These are phyloP conservation scores for Cladosporium sphaerospermum DNA, from an alignment of 2,329 filamentous ascomycete species.

Conservation along the genomic window DNA sequence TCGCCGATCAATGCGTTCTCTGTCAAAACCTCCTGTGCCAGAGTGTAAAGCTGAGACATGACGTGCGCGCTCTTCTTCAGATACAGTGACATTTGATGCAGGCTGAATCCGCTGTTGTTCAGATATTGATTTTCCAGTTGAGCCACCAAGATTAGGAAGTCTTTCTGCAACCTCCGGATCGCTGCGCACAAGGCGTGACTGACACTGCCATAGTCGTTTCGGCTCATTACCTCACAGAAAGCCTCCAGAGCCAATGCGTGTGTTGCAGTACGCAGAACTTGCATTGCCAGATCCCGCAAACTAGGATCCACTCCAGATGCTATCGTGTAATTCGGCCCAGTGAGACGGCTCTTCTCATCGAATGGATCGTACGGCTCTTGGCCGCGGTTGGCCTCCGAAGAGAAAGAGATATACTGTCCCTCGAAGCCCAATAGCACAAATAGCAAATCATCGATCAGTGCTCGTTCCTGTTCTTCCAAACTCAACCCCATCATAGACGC, in stretches of 20 bases:
- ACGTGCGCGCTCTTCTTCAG: conserved; percentile 86
- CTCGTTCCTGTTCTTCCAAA: conserved; percentile 76
- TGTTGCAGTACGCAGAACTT: conserved; percentile 89
- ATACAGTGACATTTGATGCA: conserved; percentile 89
- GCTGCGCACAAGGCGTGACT: conserved; percentile 96
- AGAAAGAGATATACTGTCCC: conserved; percentile 91
- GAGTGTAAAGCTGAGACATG: conserved; percentile 79
- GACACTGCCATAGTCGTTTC: conserved; percentile 86
- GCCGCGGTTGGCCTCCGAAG: conserved; percentile 20
- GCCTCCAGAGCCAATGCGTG: conserved; percentile 87
- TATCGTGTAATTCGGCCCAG: conserved; percentile 75
- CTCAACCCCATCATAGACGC: conserved; percentile 63
- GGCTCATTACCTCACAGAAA: conserved; percentile 89
- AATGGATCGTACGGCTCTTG: conserved; percentile 69
- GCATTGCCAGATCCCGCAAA: conserved; percentile 75
- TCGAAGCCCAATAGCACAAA: conserved; percentile 98
- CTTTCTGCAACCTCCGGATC: conserved; percentile 82
- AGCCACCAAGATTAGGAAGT: conserved; percentile 87
- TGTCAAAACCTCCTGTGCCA: conserved; percentile 81
- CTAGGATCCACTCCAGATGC: conserved; percentile 83
- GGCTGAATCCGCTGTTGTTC: conserved; percentile 79
- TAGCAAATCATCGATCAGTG: conserved; percentile 80
- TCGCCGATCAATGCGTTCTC: conserved; percentile 83
- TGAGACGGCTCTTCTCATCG: conserved; percentile 78
- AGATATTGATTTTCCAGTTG: conserved; percentile 91